phyloP scores from a whole-genome alignment of 768 basidiomycete species.

The Saitozyma sp. region DNA sequence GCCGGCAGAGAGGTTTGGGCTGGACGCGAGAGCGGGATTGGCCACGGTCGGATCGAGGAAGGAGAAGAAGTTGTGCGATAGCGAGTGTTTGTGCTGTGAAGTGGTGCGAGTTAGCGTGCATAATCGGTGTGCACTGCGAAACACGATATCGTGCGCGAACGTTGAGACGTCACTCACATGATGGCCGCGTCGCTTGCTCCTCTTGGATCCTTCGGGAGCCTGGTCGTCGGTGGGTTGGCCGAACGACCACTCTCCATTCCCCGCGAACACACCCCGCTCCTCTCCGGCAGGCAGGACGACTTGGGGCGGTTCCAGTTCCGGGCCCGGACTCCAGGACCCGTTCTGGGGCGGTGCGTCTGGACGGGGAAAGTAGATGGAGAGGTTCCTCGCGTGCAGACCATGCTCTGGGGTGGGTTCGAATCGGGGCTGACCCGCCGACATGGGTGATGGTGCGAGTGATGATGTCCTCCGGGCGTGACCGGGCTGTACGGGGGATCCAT shows the following conservation, averaged over 20 bases:
- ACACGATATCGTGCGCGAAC: neutral
- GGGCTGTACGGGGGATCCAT: neutral
- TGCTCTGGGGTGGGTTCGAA: slow-evolving; percentile 41
- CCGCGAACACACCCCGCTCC: slow-evolving; percentile 67
- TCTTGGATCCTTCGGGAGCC: slow-evolving; percentile 29
- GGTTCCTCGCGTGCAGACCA: slow-evolving; percentile 78
- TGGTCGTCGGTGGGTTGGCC: slow-evolving; percentile 16
- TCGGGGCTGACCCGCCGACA: neutral
- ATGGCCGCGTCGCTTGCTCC: slow-evolving; percentile 46
- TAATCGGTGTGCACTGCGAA: neutral
- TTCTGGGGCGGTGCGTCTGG: slow-evolving; percentile 61
- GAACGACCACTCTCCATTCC: slow-evolving; percentile 56
- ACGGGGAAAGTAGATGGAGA: slow-evolving; percentile 87
- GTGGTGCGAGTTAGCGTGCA: slow-evolving; percentile 10
- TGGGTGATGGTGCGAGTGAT: neutral
- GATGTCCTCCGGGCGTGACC: neutral
- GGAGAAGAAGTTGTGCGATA: slow-evolving; percentile 93
- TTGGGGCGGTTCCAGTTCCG: slow-evolving; percentile 40
- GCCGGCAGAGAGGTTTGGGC: neutral
- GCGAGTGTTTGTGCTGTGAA: slow-evolving; percentile 81
- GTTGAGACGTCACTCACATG: slow-evolving; percentile 37
- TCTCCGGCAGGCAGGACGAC: slow-evolving; percentile 51
- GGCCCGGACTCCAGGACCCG: slow-evolving; percentile 19
- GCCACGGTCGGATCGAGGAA: slow-evolving; percentile 73
- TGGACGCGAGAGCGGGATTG: slow-evolving; percentile 32